Base-by-base conservation (phyloP, 495 filamentous ascomycete species). In the Platismatia glauca region DNA sequence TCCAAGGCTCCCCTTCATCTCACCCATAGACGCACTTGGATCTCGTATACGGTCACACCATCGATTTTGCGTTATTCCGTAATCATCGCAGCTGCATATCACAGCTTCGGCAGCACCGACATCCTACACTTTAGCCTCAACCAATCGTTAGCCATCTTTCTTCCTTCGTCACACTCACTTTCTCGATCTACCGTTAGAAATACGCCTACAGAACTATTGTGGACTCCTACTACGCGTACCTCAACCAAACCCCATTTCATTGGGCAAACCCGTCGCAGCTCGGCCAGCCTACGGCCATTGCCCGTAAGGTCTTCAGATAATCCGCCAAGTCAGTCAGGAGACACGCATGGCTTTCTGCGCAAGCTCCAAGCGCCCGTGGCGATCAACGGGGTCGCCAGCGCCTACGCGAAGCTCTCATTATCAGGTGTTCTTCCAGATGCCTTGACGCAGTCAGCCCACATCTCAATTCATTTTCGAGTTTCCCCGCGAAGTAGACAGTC, bases 21-120 rank as follows among this genome's bases (percentile, higher is more conserved):
- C 5, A 16, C 12, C 1, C 20, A 33, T 15, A 1, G 15, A 53
- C 29, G n/a, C 0, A 33, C 16, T 31, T 16, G 15, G 4, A 12
- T 46, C 3, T 34, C 29, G 13, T 18, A 33, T 7, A 31, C 0
- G 33, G 6, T 7, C 1, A 29, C 12, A 12, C 27, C 13, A 31
- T 31, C 48, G 35, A 38, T 31, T 55, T 12, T 33, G 37, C 24
- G 20, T 56, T n/a, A 56, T 33, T 62, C 41, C 50, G 52, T 62
- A 29, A 56, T 62, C 29, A 43, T 3, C 29, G 31, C 39, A 20
- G 22, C 46, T 55, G 35, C 24, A 52, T 38, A 41, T 33, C 48
- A 53, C 6, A 56, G 48, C 48, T 62, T 62, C 52, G 60, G 60
- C 9, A 12, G 16, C 52, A 55, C 60, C 60, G 60, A 55, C 22